phyloP scores from a whole-genome alignment of 257 asterid genomes.

The Salvia splendens region DNA sequence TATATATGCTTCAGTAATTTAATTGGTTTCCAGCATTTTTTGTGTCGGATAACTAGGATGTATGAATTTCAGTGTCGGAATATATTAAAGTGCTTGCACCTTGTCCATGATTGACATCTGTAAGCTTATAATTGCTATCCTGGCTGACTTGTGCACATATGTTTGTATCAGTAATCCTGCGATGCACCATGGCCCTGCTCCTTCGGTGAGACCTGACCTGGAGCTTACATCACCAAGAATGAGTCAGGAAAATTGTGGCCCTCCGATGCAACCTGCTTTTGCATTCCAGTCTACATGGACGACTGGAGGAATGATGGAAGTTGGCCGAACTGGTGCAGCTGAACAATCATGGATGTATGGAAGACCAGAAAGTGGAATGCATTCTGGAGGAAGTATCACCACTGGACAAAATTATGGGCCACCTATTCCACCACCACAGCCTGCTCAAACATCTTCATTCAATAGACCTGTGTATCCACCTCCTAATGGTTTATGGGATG shows the following conservation, averaged over 20 bases:
- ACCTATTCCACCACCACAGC: slow-evolving; percentile 57
- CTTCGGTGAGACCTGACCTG: slow-evolving; percentile 50
- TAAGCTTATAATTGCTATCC: slow-evolving; percentile 19
- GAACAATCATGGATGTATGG: slow-evolving; percentile 53
- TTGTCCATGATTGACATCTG: background rate
- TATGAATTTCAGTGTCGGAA: slow-evolving; percentile 15
- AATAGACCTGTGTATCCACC: slow-evolving; percentile 62
- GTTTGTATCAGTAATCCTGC: slow-evolving; percentile 52
- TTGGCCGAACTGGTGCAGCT: slow-evolving; percentile 42
- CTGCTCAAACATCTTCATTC: slow-evolving; percentile 56
- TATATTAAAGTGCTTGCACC: slow-evolving; percentile 14
- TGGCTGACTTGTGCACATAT: slow-evolving; percentile 32
- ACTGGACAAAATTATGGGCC: slow-evolving; percentile 50
- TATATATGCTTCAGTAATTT: slow-evolving; percentile 21
- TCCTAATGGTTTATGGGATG: slow-evolving; percentile 69
- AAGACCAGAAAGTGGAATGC: slow-evolving; percentile 53
- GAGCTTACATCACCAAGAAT: slow-evolving; percentile 78
- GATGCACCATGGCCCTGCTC: slow-evolving; percentile 44
- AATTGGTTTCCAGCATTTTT: slow-evolving; percentile 12
- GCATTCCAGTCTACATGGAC: slow-evolving; percentile 67
- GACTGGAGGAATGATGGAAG: slow-evolving; percentile 53
- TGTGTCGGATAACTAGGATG: background rate
- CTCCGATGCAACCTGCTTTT: slow-evolving; percentile 49
- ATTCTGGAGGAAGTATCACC: slow-evolving; percentile 51
- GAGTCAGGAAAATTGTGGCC: slow-evolving; percentile 60